phyloP scores from a whole-genome alignment of 2,329 filamentous ascomycete genomes.

The Trichoderma breve region DNA sequence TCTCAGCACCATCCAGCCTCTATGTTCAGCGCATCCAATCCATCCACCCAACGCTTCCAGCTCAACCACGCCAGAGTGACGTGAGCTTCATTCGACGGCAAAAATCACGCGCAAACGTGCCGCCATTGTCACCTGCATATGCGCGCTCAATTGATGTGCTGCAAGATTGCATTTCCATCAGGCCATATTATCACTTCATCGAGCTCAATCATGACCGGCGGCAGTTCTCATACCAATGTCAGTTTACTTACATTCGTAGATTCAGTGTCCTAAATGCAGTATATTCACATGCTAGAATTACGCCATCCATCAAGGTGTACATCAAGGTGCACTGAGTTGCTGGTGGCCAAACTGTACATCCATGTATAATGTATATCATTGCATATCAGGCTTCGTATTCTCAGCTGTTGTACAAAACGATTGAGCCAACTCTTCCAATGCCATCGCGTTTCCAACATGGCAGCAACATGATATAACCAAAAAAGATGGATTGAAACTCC shows the following conservation, averaged over 20 bases:
- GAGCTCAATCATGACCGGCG: neutral
- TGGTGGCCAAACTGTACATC: neutral
- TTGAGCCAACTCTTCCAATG: neutral
- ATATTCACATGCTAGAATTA: neutral
- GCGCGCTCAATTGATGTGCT: neutral
- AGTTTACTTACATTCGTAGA: neutral
- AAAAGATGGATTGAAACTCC: neutral
- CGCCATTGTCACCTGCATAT: neutral
- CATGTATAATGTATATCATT: neutral
- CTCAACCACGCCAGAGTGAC: conserved; percentile 20
- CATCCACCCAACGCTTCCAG: neutral
- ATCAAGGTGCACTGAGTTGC: neutral
- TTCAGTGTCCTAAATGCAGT: neutral
- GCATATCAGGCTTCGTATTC: neutral
- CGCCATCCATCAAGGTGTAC: neutral
- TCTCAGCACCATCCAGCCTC: neutral
- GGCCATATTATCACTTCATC: conserved; percentile 9
- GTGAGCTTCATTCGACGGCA: conserved; percentile 2
- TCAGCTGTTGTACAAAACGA: neutral
- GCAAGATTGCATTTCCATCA: neutral
- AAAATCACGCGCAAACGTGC: conserved; percentile 3
- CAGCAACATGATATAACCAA: neutral
- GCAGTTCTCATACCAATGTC: neutral
- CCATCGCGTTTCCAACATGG: neutral
- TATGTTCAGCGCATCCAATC: neutral